phyloP scores from a whole-genome alignment of 345 rosid genomes.

The Alliaria petiolata region DNA sequence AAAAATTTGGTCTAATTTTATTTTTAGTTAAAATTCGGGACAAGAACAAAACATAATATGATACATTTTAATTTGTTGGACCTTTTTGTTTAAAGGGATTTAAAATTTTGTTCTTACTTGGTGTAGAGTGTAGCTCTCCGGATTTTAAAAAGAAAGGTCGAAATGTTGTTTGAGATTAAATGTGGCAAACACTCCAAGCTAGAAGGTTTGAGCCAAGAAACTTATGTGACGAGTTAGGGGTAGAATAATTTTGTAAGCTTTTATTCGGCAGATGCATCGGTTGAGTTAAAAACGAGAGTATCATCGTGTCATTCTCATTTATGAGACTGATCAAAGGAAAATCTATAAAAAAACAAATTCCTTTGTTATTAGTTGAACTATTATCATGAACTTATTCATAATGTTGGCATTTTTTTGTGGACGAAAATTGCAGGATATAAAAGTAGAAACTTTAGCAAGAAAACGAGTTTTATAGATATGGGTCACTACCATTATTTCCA shows the following conservation, averaged over 20 bases:
- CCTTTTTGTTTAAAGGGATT: no score
- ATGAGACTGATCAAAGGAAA: no score
- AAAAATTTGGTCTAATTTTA: neutral
- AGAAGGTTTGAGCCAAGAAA: neutral
- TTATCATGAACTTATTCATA: neutral
- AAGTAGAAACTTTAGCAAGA: neutral
- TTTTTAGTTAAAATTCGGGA: neutral
- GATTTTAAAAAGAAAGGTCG: neutral
- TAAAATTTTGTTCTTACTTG: no score
- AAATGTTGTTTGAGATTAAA: neutral
- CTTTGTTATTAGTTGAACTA: no score
- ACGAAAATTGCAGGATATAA: neutral
- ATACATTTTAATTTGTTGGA: no score
- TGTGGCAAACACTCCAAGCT: neutral
- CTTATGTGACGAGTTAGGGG: neutral
- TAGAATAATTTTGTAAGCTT: no score
- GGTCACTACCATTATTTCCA: neutral
- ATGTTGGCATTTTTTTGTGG: neutral
- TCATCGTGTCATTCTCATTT: no score
- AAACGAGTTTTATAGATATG: neutral
- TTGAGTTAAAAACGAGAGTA: no score
- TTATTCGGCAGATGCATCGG: no score
- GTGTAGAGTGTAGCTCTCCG: no score
- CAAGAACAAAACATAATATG: neutral
- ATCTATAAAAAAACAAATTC: no score